These are phyloP conservation scores for Scutellaria minor DNA, from an alignment of 257 asterid genomes.

Conservation along the genomic window DNA sequence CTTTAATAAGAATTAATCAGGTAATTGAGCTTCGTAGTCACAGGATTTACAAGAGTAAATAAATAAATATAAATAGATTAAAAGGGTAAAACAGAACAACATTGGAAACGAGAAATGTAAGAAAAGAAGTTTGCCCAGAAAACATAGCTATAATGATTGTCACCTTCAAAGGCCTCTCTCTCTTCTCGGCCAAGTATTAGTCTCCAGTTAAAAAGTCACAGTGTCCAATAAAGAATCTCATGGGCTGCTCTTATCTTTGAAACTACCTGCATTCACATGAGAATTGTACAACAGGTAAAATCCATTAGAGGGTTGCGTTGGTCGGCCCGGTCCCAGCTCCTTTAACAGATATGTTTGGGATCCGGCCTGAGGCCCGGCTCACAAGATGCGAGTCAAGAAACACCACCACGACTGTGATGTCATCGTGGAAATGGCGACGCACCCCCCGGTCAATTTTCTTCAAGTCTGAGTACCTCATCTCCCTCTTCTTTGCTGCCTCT, in stretches of 20 bases:
- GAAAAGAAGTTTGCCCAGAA: slow-evolving; percentile 27
- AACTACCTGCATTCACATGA: slow-evolving; percentile 52
- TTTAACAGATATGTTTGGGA: slow-evolving; percentile 53
- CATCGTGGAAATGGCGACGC: slow-evolving; percentile 74
- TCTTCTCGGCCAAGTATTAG: slow-evolving; percentile 40
- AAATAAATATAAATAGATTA: neutral
- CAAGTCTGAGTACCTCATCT: slow-evolving; percentile 71
- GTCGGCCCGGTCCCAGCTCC: slow-evolving; percentile 57
- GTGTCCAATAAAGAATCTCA: slow-evolving; percentile 53
- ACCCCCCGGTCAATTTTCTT: slow-evolving; percentile 72
- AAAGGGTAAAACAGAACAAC: slow-evolving; percentile 21
- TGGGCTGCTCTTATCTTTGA: slow-evolving; percentile 40
- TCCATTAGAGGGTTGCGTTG: slow-evolving; percentile 33
- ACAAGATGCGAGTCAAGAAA: slow-evolving; percentile 66
- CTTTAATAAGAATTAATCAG: slow-evolving; percentile 43
- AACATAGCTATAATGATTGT: slow-evolving; percentile 33
- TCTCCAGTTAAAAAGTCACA: slow-evolving; percentile 43
- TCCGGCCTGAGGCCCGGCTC: slow-evolving; percentile 54
- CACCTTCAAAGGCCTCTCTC: slow-evolving; percentile 40
- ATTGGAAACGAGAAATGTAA: slow-evolving; percentile 26
- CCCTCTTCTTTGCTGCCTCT: slow-evolving; percentile 77
- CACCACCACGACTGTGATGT: slow-evolving; percentile 61
- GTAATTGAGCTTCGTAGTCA: slow-evolving; percentile 25
- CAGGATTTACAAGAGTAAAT: slow-evolving; percentile 31
- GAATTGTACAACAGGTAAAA: slow-evolving; percentile 49